Evolutionary conservation across 75 land plant species (phyloP).

Genomic region (Isoetes taiwanensis): DNA sequence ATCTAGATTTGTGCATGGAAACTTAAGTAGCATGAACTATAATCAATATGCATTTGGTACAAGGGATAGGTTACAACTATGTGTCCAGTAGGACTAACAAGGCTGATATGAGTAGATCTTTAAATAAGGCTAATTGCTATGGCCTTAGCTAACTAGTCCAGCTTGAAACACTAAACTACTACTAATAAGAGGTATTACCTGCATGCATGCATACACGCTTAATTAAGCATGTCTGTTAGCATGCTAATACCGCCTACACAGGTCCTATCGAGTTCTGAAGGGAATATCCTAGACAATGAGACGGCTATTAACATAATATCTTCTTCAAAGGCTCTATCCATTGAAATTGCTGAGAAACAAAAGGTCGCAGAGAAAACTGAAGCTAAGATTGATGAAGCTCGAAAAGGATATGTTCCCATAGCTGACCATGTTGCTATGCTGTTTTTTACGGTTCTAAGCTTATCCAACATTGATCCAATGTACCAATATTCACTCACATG

Average conservation of each 20-base stretch:
- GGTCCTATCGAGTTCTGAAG: conserved; percentile 30
- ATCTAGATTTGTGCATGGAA: neutral
- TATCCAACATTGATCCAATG: conserved; percentile 31
- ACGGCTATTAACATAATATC: conserved; percentile 31
- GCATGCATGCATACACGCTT: neutral
- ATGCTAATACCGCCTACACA: neutral
- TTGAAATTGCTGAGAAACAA: conserved; percentile 28
- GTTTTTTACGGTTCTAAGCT: conserved; percentile 20
- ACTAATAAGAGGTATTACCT: too few species aligned
- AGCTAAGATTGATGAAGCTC: conserved; percentile 31
- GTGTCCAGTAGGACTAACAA: too few species aligned
- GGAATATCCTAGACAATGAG: conserved; percentile 32
- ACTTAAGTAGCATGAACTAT: too few species aligned
- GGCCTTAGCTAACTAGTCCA: too few species aligned
- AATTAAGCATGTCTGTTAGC: neutral
- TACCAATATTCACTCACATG: conserved; percentile 32
- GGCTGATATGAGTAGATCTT: too few species aligned
- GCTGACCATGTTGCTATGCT: conserved; percentile 22
- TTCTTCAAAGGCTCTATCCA: conserved; percentile 23
- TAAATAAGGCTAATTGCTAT: too few species aligned
- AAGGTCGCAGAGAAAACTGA: conserved; percentile 26
- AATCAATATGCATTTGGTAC: too few species aligned
- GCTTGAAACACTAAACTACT: too few species aligned
- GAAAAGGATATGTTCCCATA: conserved; percentile 29
- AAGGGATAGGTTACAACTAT: too few species aligned